phyloP scores from a whole-genome alignment of 2,329 filamentous ascomycete genomes.

The Myriosclerotinia duriaeana region DNA sequence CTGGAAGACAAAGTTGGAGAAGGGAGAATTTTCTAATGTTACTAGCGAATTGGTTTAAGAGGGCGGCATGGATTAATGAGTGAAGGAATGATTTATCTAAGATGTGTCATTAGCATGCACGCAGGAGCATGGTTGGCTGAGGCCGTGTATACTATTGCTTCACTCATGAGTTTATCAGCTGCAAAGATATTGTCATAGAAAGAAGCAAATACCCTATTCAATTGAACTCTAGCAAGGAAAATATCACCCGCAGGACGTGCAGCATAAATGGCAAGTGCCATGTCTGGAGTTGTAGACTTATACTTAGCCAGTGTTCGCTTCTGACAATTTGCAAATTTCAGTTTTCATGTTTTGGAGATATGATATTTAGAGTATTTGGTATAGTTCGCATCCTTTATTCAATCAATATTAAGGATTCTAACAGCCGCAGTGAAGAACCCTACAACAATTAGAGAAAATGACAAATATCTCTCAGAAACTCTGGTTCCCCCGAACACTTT shows the following conservation, averaged over 20 bases:
- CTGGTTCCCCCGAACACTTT: no score
- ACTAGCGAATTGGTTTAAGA: constrained; percentile 40
- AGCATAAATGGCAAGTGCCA: constrained; percentile 4
- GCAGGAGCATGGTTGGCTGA: constrained; percentile 28
- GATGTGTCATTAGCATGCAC: constrained; percentile 40
- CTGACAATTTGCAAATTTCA: not conserved
- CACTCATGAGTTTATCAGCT: constrained; percentile 35
- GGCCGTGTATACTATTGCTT: constrained; percentile 39
- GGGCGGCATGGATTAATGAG: constrained; percentile 19
- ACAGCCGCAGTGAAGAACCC: no score
- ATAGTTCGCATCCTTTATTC: not conserved
- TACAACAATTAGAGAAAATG: no score
- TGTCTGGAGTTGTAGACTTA: not conserved
- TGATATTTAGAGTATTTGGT: not conserved
- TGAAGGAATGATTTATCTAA: constrained; percentile 31
- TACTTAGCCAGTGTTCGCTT: not conserved
- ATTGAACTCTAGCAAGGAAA: not conserved
- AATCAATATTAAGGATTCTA: no score
- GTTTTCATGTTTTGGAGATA: not conserved
- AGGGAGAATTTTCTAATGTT: constrained; percentile 79
- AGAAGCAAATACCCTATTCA: not conserved
- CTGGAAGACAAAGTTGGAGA: constrained; percentile 98
- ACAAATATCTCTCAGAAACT: no score
- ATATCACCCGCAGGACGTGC: not conserved
- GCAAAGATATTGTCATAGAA: constrained; percentile 27